Conservation (phyloP, 2,329 filamentous ascomycete species). For the Cladophialophora exuberans region DNA sequence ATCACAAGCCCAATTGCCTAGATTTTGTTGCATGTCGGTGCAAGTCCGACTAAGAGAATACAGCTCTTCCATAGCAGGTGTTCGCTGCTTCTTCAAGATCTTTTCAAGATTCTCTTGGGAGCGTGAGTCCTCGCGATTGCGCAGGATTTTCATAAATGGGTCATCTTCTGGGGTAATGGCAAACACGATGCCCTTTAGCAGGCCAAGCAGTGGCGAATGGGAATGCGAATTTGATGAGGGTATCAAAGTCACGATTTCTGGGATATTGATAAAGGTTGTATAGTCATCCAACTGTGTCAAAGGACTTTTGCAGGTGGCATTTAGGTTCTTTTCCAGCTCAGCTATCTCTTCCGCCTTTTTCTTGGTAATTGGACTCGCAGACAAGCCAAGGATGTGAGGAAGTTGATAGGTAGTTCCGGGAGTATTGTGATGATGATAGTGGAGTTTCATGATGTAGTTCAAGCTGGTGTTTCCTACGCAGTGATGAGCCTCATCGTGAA, state of each 20-base stretch:
- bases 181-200: conserved; percentile 47
- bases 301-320: conserved; percentile 71
- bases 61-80: conserved; percentile 54
- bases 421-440: conserved; percentile 62
- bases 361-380: conserved; percentile 74
- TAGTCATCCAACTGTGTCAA: conserved; percentile 71
- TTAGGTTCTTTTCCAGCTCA: conserved; percentile 68
- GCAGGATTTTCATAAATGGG: conserved; percentile 60
- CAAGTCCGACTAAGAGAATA: conserved; percentile 57
- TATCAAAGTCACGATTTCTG: conserved; percentile 53
- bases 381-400: conserved; percentile 76
- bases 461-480: conserved; percentile 67
- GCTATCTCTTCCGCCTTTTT: conserved; percentile 35
- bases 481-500: conserved; percentile 88
- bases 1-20: conserved; percentile 72
- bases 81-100: conserved; percentile 38
- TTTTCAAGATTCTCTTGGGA: conserved; percentile 35
- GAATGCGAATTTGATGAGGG: conserved; percentile 30
- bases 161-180: conserved; percentile 63
- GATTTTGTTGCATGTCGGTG: conserved; percentile 55
- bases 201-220: conserved; percentile 43
- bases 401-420: conserved; percentile 38
- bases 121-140: conserved; percentile 42
- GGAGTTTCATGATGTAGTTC: conserved; percentile 71
- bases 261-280: conserved; percentile 68